Conservation (phyloP, 2,329 filamentous ascomycete species). For the Dactylellina leptospora region DNA sequence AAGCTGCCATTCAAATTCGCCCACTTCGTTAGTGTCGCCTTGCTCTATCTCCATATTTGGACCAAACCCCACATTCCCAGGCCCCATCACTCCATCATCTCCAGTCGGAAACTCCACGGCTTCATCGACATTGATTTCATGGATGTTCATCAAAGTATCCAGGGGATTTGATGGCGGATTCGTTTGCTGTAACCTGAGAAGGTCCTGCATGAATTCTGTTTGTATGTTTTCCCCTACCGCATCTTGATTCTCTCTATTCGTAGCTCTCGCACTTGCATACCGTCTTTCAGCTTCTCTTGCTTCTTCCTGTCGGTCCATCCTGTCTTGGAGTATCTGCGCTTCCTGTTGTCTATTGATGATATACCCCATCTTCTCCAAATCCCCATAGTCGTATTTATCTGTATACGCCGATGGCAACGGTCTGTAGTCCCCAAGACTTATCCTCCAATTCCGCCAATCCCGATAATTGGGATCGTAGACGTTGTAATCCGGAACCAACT, state of each 20-base stretch:
- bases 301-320: not conserved
- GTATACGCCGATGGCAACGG: not conserved
- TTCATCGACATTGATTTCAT: not conserved
- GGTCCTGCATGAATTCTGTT: not conserved
- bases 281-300: not conserved
- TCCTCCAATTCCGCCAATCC: conserved; percentile 33
- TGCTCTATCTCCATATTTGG: not conserved
- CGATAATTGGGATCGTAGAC: conserved; percentile 4
- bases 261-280: not conserved
- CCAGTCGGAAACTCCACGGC: not conserved
- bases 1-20: too few relatives aligned
- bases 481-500: conserved; percentile 3
- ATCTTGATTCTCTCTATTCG: not conserved
- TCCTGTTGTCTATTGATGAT: conserved; percentile 12
- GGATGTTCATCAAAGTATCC: not conserved
- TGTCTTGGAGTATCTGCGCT: not conserved
- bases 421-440: conserved; percentile 17
- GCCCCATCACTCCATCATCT: not conserved
- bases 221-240: not conserved
- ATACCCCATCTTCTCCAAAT: conserved; percentile 24
- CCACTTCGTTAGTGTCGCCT: too few relatives aligned
- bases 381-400: not conserved
- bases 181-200: not conserved
- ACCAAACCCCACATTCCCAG: not conserved
- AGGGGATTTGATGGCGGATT: not conserved